These are phyloP conservation scores for Cladosporium cucumerinum DNA, from an alignment of 2,329 filamentous ascomycete genomes.

Conservation along the genomic window DNA sequence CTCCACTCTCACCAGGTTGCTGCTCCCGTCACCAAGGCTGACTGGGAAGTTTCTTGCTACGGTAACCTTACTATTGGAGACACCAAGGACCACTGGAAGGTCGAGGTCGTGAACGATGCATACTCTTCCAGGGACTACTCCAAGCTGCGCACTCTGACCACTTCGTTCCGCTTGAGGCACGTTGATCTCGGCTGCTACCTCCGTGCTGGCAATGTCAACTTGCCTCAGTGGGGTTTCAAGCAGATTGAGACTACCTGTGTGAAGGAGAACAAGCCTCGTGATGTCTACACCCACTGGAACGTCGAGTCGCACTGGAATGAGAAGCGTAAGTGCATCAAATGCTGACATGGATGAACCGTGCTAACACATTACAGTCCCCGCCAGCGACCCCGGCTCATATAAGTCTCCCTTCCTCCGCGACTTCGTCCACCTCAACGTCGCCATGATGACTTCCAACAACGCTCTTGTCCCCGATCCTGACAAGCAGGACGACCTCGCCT, in stretches of 20 bases:
- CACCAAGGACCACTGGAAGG: slow-evolving; percentile 94
- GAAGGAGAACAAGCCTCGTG: slow-evolving; percentile 86
- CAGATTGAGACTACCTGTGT: slow-evolving; percentile 97
- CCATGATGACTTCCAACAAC: slow-evolving; percentile 99
- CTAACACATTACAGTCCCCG: slow-evolving; percentile 60
- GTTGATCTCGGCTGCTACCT: slow-evolving; percentile 84
- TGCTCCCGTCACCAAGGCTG: slow-evolving; percentile 82
- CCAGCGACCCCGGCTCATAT: slow-evolving; percentile 84
- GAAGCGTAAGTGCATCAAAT: slow-evolving; percentile 62
- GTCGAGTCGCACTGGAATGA: slow-evolving; percentile 94
- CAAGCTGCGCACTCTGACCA: slow-evolving; percentile 85
- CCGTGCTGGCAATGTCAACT: slow-evolving; percentile 88
- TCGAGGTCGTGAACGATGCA: slow-evolving; percentile 89
- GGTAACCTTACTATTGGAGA: slow-evolving; percentile 94
- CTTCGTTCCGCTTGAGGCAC: slow-evolving; percentile 85
- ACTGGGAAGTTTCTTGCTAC: slow-evolving; percentile 92
- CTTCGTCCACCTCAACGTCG: slow-evolving; percentile 96
- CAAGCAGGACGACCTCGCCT: slow-evolving; percentile 97
- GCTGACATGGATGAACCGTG: not conserved
- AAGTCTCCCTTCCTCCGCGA: slow-evolving; percentile 97
- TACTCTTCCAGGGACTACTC: slow-evolving; percentile 74
- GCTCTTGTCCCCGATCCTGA: slow-evolving; percentile 95
- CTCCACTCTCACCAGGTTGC: slow-evolving; percentile 89
- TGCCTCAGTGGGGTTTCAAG: slow-evolving; percentile 99
- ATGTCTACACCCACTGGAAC: slow-evolving; percentile 98